Evolutionary conservation across 257 asterid species (phyloP).

Genomic region (Ilex aquifolium): DNA sequence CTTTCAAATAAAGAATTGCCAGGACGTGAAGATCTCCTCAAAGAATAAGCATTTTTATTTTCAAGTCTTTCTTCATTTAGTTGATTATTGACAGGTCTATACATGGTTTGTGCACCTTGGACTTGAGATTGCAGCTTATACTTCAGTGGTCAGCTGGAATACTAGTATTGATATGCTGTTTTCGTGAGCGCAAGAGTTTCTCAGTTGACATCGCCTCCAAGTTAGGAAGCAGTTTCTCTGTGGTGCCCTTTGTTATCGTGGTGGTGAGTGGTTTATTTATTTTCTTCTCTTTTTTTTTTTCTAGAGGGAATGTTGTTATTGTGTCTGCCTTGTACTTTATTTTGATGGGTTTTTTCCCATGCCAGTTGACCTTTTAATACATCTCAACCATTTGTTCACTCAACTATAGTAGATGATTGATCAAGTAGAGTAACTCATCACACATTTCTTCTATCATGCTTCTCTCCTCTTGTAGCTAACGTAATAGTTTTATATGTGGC

Average conservation of each 20-base stretch:
- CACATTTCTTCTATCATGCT: background rate
- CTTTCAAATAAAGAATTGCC: background rate
- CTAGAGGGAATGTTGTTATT: background rate
- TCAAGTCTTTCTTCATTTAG: constrained; percentile 28
- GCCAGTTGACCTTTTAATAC: background rate
- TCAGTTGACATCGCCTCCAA: constrained; percentile 68
- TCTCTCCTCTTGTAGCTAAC: background rate
- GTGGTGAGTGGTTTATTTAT: constrained; percentile 58
- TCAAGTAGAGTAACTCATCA: background rate
- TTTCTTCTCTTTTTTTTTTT: background rate
- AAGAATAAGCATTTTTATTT: constrained; percentile 13
- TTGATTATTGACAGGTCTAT: constrained; percentile 35
- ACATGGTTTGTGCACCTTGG: constrained; percentile 43
- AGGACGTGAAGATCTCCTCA: constrained; percentile 3
- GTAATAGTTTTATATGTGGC: constrained; percentile 1
- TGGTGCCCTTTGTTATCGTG: constrained; percentile 81
- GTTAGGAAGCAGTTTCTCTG: constrained; percentile 91
- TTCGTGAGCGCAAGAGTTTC: constrained; percentile 67
- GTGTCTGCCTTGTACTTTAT: background rate
- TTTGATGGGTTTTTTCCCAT: background rate
- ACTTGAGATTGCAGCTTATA: constrained; percentile 91
- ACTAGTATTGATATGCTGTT: constrained; percentile 76
- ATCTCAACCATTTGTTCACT: background rate
- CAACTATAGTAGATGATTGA: background rate
- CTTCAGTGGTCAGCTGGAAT: constrained; percentile 97